A percentile compares a stretch with the other conserved stretches of the same genome.
Conservation (phyloP, 768 basidiomycete species). For the Daedalea quercina region DNA sequence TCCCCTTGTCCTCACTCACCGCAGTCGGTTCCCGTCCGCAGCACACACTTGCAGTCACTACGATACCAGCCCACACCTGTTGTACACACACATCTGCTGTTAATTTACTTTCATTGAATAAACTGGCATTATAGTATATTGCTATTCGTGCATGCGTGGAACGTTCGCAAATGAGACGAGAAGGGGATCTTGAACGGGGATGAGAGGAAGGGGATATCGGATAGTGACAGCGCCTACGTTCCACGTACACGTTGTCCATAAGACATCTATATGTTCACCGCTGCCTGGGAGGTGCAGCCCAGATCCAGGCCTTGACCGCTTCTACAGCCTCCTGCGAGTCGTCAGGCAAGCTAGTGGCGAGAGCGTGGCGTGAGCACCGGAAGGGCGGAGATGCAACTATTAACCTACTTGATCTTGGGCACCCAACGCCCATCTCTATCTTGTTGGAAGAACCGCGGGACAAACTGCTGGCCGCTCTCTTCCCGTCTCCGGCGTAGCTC, state of each 20-base stretch:
- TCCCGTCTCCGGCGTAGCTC: slow-evolving; percentile 72
- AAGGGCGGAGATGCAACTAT: background rate
- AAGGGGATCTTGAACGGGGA: too few relatives aligned
- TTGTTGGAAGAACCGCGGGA: slow-evolving; percentile 78
- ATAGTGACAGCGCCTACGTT: too few relatives aligned
- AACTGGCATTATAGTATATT: slow-evolving; percentile 3
- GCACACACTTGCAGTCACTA: background rate
- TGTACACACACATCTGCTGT: slow-evolving; percentile 1
- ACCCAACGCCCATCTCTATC: slow-evolving; percentile 68
- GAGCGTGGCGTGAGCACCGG: slow-evolving; percentile 3
- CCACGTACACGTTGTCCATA: background rate
- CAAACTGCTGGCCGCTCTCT: slow-evolving; percentile 59
- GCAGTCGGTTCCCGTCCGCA: background rate
- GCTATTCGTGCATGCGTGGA: background rate
- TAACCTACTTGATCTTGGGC: slow-evolving; percentile 67
- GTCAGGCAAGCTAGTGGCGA: slow-evolving; percentile 53
- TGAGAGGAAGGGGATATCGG: too few relatives aligned
- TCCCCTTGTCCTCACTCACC: background rate
- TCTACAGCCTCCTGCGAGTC: slow-evolving; percentile 59
- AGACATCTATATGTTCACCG: slow-evolving; percentile 5
- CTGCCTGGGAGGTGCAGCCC: slow-evolving; percentile 25
- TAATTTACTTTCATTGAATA: slow-evolving; percentile 3
- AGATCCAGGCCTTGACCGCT: slow-evolving; percentile 79
- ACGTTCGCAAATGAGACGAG: too few relatives aligned
- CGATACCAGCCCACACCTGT: background rate